Percentiles rank a stretch among this genome's conserved stretches.
Conservation (phyloP, 1,139 yeast species). For the Yamadazyma diddensiae region DNA sequence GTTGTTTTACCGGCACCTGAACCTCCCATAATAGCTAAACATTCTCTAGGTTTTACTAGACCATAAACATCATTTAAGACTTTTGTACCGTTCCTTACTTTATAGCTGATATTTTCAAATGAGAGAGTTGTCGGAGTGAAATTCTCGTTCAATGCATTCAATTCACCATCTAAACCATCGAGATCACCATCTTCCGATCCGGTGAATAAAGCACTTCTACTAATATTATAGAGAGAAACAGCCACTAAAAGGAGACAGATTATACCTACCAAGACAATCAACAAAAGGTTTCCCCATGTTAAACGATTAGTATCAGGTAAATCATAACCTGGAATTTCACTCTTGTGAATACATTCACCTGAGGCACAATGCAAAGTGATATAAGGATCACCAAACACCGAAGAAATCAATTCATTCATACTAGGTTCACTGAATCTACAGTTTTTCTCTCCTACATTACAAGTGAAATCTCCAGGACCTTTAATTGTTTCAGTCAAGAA, state of each 20-base stretch:
- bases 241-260: slow-evolving; percentile 36
- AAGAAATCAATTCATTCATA: slow-evolving; percentile 86
- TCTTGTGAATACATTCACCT: slow-evolving; percentile 88
- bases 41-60: slow-evolving; percentile 77
- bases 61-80: slow-evolving; percentile 72
- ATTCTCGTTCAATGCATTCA: slow-evolving; percentile 46
- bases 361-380: slow-evolving; percentile 78
- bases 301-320: slow-evolving; percentile 58
- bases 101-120: slow-evolving; percentile 69
- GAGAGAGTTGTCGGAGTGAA: slow-evolving; percentile 76
- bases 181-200: slow-evolving; percentile 20
- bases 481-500: slow-evolving; percentile 83
- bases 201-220: slow-evolving; percentile 63
- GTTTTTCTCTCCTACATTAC: slow-evolving; percentile 57
- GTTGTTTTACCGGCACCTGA: slow-evolving; percentile 99
- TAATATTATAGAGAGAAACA: slow-evolving; percentile 49
- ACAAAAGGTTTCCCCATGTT: slow-evolving; percentile 47
- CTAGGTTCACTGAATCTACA: slow-evolving; percentile 92
- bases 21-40: slow-evolving; percentile 96
- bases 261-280: slow-evolving; percentile 49
- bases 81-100: slow-evolving; percentile 45
- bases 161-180: slow-evolving; percentile 32
- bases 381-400: slow-evolving; percentile 90
- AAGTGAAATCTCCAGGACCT: slow-evolving; percentile 91
- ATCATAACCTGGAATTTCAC: slow-evolving; percentile 88